Base-by-base conservation (phyloP, 257 asterid genomes). In the Nicotiana otophora region DNA sequence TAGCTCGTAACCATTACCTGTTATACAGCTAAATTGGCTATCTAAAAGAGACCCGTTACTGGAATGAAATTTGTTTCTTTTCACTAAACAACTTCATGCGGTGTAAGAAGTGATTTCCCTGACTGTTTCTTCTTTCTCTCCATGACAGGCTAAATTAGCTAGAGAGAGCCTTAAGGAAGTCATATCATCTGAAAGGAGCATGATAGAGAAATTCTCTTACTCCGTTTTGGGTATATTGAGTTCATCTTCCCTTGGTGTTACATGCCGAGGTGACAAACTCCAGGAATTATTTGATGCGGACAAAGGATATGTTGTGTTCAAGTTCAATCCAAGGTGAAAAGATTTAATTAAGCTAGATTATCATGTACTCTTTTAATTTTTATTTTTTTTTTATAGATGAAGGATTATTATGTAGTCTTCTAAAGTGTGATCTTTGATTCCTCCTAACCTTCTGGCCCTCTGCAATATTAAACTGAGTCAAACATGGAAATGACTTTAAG, bases 171-270 rank as follows among this genome's bases (percentile, higher is more conserved):
- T 96, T 51, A 76, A 83, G 86, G 93, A 90, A 80, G 83, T 85
- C 84, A 77, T 92, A 54, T 83, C 89, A 63, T 89, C 88, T 23
- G 95, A 93, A 55, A 86, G 88, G 86, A 91, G 77, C 82, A 82
- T 85, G 84, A 75, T 93, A 64, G 84, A 84, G 80, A 92, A 87
- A 84, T 91, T 85, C 5, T 84, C 93, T 85, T 87, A 91, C 84
- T 87, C 97, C 1, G 97, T 94, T 86, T 91, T 97, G 83, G 91
- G 88, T 84, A 84, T 94, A 89, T 74, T 93, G 84, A 86, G 84
- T 86, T 90, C 97, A 78, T 90, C 93, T 51, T 78, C 76, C 81
- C 87, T 78, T 82, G 87, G 83, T 81, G 85, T 89, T 81, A 85
- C 90, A 53, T 90, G 86, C 48, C 96, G 92, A 78, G 87, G 89